Percentiles rank a stretch among this genome's conserved stretches.
phyloP scores from a whole-genome alignment of 352 stramenopile species.

The Globisporangium canariense region DNA sequence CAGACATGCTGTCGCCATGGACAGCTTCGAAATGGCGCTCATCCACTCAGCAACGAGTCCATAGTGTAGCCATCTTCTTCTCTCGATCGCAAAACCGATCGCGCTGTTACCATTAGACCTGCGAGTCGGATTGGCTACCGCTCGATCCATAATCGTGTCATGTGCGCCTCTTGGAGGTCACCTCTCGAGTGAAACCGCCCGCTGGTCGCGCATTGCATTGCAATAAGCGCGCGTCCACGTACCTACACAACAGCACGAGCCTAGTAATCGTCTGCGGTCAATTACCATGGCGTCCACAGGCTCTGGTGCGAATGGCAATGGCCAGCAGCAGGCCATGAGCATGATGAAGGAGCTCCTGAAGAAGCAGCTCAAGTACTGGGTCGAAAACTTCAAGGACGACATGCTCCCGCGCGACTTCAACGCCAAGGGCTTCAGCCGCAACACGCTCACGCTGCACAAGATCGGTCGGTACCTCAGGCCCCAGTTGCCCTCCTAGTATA shows the following conservation, averaged over 20 bases:
- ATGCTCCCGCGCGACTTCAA: conserved; percentile 58
- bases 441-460: conserved; percentile 43
- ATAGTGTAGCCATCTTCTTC: too few relatives aligned
- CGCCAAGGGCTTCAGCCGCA: conserved; percentile 41
- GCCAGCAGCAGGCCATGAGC: conserved; percentile 19
- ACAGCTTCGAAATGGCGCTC: too few relatives aligned
- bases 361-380: conserved; percentile 61
- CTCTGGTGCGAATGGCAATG: background rate
- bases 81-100: background rate
- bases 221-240: too few relatives aligned
- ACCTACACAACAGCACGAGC: too few relatives aligned
- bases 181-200: background rate
- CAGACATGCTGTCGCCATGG: too few relatives aligned
- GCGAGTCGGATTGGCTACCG: background rate
- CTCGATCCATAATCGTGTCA: background rate
- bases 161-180: background rate
- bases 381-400: conserved; percentile 57
- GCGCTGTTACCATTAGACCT: background rate
- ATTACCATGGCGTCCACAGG: background rate
- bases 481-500: background rate
- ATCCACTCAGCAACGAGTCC: too few relatives aligned
- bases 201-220: background rate
- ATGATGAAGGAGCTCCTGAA: conserved; percentile 78
- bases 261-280: background rate
- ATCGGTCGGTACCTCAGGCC: conserved; percentile 30